A percentile compares a stretch with the other conserved stretches of the same genome.
These are phyloP conservation scores for Camellia sinensis DNA, from an alignment of 148 eudicot species.

Conservation along the genomic window DNA sequence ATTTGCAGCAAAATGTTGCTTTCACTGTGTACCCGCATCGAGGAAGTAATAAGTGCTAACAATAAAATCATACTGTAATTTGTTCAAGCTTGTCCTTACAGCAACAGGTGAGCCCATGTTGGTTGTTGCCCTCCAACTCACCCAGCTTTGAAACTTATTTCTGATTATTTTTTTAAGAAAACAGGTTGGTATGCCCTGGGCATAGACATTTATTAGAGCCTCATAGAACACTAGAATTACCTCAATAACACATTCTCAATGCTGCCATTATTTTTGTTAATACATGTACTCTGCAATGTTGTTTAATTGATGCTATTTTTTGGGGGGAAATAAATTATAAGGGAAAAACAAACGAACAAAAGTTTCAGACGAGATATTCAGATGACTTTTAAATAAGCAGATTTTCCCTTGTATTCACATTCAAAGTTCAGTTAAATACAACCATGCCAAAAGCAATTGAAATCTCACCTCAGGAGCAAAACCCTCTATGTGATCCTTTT, in stretches of 20 bases:
- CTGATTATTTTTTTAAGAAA: background rate
- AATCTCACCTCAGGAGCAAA: conserved; percentile 91
- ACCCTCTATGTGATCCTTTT: conserved; percentile 96
- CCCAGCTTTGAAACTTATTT: background rate
- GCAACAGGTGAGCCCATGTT: no score
- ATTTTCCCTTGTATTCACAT: background rate
- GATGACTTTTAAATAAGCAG: background rate
- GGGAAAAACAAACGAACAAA: no score
- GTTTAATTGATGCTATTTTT: background rate
- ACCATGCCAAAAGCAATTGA: conserved; percentile 4
- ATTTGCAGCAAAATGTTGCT: no score
- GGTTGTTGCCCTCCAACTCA: background rate
- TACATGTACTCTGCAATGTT: conserved; percentile 1
- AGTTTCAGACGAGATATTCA: background rate
- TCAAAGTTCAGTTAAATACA: conserved; percentile 15
- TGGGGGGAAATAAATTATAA: background rate
- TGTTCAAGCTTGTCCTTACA: no score
- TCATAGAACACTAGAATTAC: background rate
- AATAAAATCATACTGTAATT: no score
- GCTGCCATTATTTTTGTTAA: no score
- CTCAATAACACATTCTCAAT: background rate
- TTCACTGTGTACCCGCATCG: no score
- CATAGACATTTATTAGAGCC: background rate
- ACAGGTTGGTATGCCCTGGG: background rate
- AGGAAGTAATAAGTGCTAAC: no score